Conservation (phyloP, 805 yeast genomes). For the Candida multigemmis region DNA sequence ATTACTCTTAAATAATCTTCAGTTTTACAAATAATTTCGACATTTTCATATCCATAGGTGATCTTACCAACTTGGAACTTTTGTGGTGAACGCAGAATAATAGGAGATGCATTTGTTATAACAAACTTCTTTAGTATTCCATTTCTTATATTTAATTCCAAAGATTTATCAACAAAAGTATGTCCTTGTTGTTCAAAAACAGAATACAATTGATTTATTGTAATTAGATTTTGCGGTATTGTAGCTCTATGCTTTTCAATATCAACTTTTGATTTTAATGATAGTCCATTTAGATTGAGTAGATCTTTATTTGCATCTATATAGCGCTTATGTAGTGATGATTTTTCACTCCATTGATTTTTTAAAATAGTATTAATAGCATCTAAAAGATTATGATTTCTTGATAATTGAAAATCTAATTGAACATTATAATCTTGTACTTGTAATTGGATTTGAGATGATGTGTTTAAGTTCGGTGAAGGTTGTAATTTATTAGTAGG, state of each 20-base stretch:
- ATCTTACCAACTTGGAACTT: conserved; percentile 24
- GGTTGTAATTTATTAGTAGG: too few species aligned
- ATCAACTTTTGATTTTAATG: conserved; percentile 25
- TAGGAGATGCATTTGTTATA: conserved; percentile 36
- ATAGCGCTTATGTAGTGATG: conserved; percentile 15
- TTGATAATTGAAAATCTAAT: conserved; percentile 26
- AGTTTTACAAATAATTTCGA: conserved; percentile 24
- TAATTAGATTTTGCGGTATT: conserved; percentile 31
- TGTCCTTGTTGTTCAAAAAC: conserved; percentile 33
- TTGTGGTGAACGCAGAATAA: conserved; percentile 27
- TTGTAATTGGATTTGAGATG: conserved; percentile 7
- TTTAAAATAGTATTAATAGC: conserved; percentile 23
- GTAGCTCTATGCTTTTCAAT: conserved; percentile 21
- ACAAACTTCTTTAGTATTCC: conserved; percentile 31
- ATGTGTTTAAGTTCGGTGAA: too few species aligned
- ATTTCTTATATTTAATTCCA: conserved; percentile 26
- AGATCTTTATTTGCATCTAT: conserved; percentile 8
- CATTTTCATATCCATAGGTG: conserved; percentile 34
- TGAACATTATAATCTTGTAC: conserved; percentile 28
- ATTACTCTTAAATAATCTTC: conserved; percentile 13
- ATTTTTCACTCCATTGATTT: conserved; percentile 31
- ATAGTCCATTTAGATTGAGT: conserved; percentile 16
- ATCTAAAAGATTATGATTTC: conserved; percentile 16
- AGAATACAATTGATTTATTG: conserved; percentile 41
- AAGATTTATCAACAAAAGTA: conserved; percentile 40